A percentile compares a stretch with the other conserved stretches of the same genome.
phyloP scores from a whole-genome alignment of 164 flowering plant species.

The Cinnamomum micranthum region DNA sequence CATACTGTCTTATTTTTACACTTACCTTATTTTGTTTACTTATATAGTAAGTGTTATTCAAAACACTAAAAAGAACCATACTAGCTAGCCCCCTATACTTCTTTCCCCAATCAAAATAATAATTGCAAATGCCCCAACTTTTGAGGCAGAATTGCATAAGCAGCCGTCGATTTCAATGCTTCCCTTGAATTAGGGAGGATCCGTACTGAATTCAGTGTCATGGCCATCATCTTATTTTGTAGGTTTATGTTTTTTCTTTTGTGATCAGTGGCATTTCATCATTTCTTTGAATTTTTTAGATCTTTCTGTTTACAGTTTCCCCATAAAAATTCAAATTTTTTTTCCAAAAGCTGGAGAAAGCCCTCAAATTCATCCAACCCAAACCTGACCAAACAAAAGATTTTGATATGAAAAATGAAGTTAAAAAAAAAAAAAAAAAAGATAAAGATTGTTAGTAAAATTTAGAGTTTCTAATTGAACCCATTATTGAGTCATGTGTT shows the following conservation, averaged over 20 bases:
- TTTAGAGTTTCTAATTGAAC: no score
- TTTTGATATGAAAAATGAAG: no score
- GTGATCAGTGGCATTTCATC: constrained; percentile 10
- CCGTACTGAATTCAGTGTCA: constrained; percentile 6
- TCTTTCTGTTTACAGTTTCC: background rate
- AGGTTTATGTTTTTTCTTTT: constrained; percentile 6
- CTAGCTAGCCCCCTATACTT: background rate
- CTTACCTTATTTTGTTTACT: background rate
- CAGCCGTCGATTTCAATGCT: background rate
- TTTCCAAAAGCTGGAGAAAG: background rate
- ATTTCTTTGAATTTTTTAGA: constrained; percentile 1
- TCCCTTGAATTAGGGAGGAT: constrained; percentile 9
- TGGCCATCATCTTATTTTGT: constrained; percentile 16
- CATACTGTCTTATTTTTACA: background rate
- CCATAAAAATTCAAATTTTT: background rate
- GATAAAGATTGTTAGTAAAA: no score
- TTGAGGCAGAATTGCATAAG: background rate
- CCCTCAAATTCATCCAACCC: background rate
- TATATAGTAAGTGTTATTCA: background rate
- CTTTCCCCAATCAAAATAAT: background rate
- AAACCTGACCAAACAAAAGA: background rate
- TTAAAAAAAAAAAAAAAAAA: no score
- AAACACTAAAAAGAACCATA: background rate
- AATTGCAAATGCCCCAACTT: background rate
- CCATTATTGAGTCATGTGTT: no score